phyloP scores from a whole-genome alignment of 2,329 filamentous ascomycete species.

The Chalara sp. region DNA sequence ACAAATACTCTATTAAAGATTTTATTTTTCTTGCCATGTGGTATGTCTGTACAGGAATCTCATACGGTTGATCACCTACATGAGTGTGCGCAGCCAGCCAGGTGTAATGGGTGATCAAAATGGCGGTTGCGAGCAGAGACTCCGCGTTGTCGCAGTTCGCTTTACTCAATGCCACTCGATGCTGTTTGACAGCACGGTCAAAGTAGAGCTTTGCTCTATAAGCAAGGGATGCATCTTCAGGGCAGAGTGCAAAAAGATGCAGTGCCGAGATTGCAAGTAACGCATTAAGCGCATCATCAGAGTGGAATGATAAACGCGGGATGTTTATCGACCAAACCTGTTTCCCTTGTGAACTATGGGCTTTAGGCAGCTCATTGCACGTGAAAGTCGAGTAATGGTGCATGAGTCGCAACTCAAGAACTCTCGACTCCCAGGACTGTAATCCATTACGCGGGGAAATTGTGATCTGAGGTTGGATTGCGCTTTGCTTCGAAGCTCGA shows the following conservation, averaged over 20 bases:
- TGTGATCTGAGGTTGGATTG: not conserved
- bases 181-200: conserved; percentile 8
- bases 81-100: conserved; percentile 10
- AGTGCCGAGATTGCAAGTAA: conserved; percentile 10
- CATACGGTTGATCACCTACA: not conserved
- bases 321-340: conserved; percentile 11
- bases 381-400: conserved; percentile 6
- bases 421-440: not conserved
- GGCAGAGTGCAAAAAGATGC: conserved; percentile 7
- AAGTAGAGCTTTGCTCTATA: conserved; percentile 9
- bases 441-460: not conserved
- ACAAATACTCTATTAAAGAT: conserved; percentile 7
- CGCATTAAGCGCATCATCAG: conserved; percentile 11
- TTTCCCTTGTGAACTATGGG: not conserved
- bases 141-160: conserved; percentile 3
- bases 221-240: conserved; percentile 3
- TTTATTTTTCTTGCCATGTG: conserved; percentile 8
- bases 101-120: conserved; percentile 10
- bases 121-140: conserved; percentile 8
- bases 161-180: conserved; percentile 6
- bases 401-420: conserved; percentile 3
- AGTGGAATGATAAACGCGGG: conserved; percentile 12
- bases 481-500: not conserved
- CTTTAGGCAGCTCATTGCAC: conserved; percentile 5
- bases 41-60: conserved; percentile 11